Evolutionary conservation across 176 grass and related monocot genomes (phyloP).

Genomic region (Neostapfia colusana): DNA sequence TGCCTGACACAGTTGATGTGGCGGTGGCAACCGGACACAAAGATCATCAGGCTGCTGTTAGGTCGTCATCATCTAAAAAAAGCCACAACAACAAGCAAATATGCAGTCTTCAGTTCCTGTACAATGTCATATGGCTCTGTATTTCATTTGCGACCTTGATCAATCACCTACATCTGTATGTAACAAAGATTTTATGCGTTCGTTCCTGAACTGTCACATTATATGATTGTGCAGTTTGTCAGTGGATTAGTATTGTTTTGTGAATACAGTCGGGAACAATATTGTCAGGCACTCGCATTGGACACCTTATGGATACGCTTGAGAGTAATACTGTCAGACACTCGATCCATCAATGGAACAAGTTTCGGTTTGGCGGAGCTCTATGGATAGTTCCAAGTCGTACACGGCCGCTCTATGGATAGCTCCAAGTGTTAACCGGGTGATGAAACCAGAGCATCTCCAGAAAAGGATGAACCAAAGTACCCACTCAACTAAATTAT

Average conservation of each 20-base stretch:
- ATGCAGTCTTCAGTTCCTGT: neutral
- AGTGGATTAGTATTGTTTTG: neutral
- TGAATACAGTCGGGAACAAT: slow-evolving; percentile 28
- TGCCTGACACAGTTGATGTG: slow-evolving; percentile 75
- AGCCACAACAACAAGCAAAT: slow-evolving; percentile 11
- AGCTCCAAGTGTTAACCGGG: neutral
- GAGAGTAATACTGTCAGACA: neutral
- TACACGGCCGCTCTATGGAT: too few species aligned
- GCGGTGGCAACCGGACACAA: slow-evolving; percentile 46
- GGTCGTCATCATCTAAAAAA: slow-evolving; percentile 3
- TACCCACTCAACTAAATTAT: too few species aligned
- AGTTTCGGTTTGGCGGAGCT: neutral
- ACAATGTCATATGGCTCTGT: slow-evolving; percentile 30
- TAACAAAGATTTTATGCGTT: slow-evolving; percentile 23
- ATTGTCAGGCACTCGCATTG: neutral
- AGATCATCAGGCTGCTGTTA: slow-evolving; percentile 73
- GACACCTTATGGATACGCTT: slow-evolving; percentile 5
- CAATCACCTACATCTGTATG: neutral
- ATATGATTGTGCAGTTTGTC: slow-evolving; percentile 20
- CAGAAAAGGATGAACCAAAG: too few species aligned
- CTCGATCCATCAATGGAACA: neutral
- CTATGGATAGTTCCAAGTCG: too few species aligned
- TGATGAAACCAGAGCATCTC: neutral
- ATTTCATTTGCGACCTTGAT: slow-evolving; percentile 41
- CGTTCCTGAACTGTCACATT: slow-evolving; percentile 19